Conservation (phyloP, 495 filamentous ascomycete species). For the Thermochaetoides thermophila region DNA sequence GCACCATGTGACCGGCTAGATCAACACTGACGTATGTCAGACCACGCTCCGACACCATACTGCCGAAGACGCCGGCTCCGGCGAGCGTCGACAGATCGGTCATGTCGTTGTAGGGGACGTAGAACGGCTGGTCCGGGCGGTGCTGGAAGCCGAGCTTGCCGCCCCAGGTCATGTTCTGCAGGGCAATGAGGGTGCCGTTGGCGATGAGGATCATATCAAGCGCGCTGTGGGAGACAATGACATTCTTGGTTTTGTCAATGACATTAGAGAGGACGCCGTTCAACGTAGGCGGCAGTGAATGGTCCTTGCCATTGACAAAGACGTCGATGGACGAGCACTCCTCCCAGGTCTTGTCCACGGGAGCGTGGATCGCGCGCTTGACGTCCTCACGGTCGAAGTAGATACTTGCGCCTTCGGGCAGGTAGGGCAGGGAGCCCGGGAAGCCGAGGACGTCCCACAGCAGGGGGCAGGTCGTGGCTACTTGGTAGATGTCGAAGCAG, state of each 20-base stretch:
- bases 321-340: slow-evolving; percentile 39
- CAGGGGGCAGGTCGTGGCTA: slow-evolving; percentile 58
- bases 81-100: slow-evolving; percentile 20
- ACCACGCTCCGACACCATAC: slow-evolving; percentile 48
- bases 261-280: slow-evolving; percentile 46
- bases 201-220: slow-evolving; percentile 42
- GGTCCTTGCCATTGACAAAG: slow-evolving; percentile 36
- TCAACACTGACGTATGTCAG: slow-evolving; percentile 50
- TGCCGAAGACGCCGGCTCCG: slow-evolving; percentile 46
- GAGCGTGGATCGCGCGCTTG: slow-evolving; percentile 58
- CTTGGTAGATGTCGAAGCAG: slow-evolving; percentile 68
- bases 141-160: slow-evolving; percentile 53
- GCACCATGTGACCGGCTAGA: slow-evolving; percentile 50
- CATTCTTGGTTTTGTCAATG: slow-evolving; percentile 56
- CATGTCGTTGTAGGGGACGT: slow-evolving; percentile 46
- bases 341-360: slow-evolving; percentile 39
- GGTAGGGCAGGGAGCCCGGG: slow-evolving; percentile 36
- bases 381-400: slow-evolving; percentile 75
- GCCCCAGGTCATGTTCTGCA: slow-evolving; percentile 80
- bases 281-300: slow-evolving; percentile 32
- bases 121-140: slow-evolving; percentile 42
- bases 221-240: slow-evolving; percentile 53
- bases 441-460: slow-evolving; percentile 54
- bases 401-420: slow-evolving; percentile 38
- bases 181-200: slow-evolving; percentile 54